Base-by-base conservation (phyloP, 192 early-diverging fungal species). In the Backusella psychrophila region DNA sequence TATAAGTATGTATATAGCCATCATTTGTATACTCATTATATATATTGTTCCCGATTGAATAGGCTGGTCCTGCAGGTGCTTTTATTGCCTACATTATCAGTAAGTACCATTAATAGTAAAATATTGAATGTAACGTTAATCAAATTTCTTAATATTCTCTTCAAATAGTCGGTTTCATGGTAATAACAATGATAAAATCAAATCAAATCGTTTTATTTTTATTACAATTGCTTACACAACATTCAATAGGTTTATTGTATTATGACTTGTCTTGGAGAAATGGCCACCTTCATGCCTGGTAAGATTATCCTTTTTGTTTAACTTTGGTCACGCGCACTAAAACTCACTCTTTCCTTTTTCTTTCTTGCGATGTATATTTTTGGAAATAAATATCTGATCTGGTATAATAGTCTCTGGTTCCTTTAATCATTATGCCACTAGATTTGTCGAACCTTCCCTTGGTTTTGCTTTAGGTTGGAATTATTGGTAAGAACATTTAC, bases 201-300 rank as follows among this genome's bases (percentile, higher is more conserved):
- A 34, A 26, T 52, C 66, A n/a, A 19, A 52, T 52, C 29, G 35
- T 33, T 36, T 73, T 29, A 33, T 15, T 39, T 26, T 46, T 71
- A 46, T 71, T 21, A 17, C 29, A 15, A 23, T 29, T 44, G 29
- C 29, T 35, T 73, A 63, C 19, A 4, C 8, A 39, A 36, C 42
- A 67, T 19, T 75, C 0, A 15, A 49, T 76, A 76, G 88, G 90
- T 91, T 15, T 93, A 88, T 52, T 93, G 91, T 66, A 86, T 93
- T 38, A 89, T 92, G 82, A 94, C 91, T 7, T 92, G 91, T 77
- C 86, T 97, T 73, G 95, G 93, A 77, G 96, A 97, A 79, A 92
- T 97, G 91, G 88, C 93, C 1, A 90, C 96, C 0, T 90, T 90
- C 44, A 90, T 97, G 59, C 93, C 96, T 6, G 87, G 68, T 71